These are phyloP conservation scores for Solanum neorickii DNA, from an alignment of 257 asterid genomes.

Conservation along the genomic window DNA sequence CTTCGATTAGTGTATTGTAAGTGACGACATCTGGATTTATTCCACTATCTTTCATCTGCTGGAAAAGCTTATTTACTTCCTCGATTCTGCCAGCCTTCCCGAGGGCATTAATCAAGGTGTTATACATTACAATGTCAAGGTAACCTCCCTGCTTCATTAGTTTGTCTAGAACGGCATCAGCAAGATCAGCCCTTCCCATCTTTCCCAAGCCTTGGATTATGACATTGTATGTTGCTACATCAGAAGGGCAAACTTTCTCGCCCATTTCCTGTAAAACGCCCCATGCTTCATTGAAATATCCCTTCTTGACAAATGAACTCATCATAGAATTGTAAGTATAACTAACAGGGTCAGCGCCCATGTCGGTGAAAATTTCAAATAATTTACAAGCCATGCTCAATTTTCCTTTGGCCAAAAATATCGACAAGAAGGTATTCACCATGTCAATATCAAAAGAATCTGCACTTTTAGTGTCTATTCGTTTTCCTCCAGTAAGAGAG, in stretches of 20 bases:
- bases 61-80: conserved; percentile 49
- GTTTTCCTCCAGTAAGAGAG: conserved; percentile 43
- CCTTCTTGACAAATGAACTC: conserved; percentile 86
- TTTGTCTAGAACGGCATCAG: conserved; percentile 63
- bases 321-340: conserved; percentile 86
- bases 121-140: conserved; percentile 89
- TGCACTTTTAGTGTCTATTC: conserved; percentile 50
- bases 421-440: conserved; percentile 83
- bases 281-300: conserved; percentile 87
- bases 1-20: conserved; percentile 77
- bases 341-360: conserved; percentile 59
- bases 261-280: conserved; percentile 66
- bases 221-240: conserved; percentile 72
- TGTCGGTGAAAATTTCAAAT: conserved; percentile 62
- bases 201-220: conserved; percentile 81
- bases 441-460: conserved; percentile 75
- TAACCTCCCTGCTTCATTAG: conserved; percentile 72
- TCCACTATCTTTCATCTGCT: conserved; percentile 70
- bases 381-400: conserved; percentile 84
- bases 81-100: conserved; percentile 79
- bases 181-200: conserved; percentile 91
- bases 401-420: conserved; percentile 80
- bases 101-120: conserved; percentile 75
- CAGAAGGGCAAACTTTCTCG: conserved; percentile 51
- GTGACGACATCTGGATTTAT: conserved; percentile 87